Evolutionary conservation across 306 rosid species (phyloP), one percentile per base, ranked within the genome.

Genomic region (Fragaria vesca): DNA sequence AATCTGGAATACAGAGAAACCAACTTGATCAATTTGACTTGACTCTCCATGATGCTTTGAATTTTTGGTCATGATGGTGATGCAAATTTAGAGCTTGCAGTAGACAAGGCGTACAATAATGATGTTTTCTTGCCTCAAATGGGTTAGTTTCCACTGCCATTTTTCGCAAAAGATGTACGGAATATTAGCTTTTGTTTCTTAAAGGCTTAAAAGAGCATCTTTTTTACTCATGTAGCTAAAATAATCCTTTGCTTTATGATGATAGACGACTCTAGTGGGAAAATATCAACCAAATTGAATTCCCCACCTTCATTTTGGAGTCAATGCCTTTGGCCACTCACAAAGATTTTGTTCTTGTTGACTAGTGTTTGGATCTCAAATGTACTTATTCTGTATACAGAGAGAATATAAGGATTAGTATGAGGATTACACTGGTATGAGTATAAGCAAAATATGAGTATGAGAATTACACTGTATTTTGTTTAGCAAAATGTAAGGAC

Each of bases 321-420:
- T 30, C 67, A 62, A 62, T 62, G 42, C n/a, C 51, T 63, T 52
- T 52, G 48, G 68, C 74, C 83, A 54, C 75, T 43, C 16, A 54
- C 52, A n/a, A 63, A 66, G 24, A 52, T 52, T 65, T 54, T 66
- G 78, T 62, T 79, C 77, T 46, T 12, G 81, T 43, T 50, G 73
- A 51, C 73, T 21, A 26, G 38, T 61, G 66, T 28, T 26, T 34
- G 69, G 4, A 61, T 26, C 32, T 28, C 67, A 4, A 28, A n/a
- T 57, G 15, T 57, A 2, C 32, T 30, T 30, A 57, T 57, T 45
- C 2, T 45, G 47, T 45, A 45, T 45, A 63, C 38, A 45, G 12
- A 45, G 47, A 45, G 47, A 45, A 45, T 45, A 4, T 45, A 45
- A 45, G 47, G 47, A 45, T 45, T 45, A 45, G 47, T 10, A 10